Conservation (phyloP, 2,329 filamentous ascomycete genomes). For the Chrysoporthe puriensis region DNA sequence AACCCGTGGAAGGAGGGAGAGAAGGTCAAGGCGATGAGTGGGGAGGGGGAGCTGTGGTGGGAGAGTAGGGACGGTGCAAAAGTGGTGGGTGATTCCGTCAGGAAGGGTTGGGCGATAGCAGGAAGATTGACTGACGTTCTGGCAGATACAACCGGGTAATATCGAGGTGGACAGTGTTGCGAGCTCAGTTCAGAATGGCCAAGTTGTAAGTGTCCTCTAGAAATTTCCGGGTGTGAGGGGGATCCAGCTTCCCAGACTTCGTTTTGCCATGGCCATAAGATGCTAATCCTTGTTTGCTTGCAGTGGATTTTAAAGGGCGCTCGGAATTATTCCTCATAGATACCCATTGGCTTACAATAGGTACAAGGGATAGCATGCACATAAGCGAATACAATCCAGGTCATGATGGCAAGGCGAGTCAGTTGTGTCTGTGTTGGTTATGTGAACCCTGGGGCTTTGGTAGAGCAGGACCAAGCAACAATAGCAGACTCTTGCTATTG, state of each 20-base stretch:
- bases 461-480: neutral
- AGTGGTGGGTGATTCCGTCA: conserved; percentile 53
- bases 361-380: neutral
- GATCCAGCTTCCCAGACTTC: neutral
- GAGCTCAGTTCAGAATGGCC: conserved; percentile 81
- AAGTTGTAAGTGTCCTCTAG: conserved; percentile 59
- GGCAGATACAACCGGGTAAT: conserved; percentile 74
- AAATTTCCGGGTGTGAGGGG: neutral
- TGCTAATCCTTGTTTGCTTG: conserved; percentile 27
- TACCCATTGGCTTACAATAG: neutral
- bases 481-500: neutral
- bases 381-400: neutral
- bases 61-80: conserved; percentile 70
- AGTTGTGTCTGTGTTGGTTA: neutral
- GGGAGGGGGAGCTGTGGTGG: conserved; percentile 75
- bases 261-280: too few relatives aligned
- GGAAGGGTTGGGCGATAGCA: conserved; percentile 4
- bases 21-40: conserved; percentile 70
- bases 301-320: conserved; percentile 69
- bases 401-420: neutral
- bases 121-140: neutral
- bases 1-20: conserved; percentile 75
- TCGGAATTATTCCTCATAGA: conserved; percentile 46
- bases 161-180: conserved; percentile 77
- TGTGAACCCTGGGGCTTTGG: neutral